Base-by-base conservation (phyloP, 768 basidiomycete genomes). In the Boletellus sp. region DNA sequence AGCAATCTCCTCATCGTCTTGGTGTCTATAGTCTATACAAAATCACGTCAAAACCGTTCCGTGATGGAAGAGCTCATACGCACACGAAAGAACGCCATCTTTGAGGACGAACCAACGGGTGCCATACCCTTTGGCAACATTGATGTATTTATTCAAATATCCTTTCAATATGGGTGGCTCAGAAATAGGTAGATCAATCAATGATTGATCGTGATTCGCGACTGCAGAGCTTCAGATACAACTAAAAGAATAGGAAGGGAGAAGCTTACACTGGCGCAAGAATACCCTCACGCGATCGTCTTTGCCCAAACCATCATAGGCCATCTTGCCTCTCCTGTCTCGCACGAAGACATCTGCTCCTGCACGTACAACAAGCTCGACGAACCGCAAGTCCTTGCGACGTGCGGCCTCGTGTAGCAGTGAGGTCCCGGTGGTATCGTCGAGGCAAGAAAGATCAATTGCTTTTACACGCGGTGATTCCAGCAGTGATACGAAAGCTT, bases 91-190 rank as follows among this genome's bases (percentile, higher is more conserved):
- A 22, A 88, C 74, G 0, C 92, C 94, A 47, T 86, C 80, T 60
- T 89, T 85, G 17, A 96, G 77, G 0, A 95, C 90, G 61, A 97
- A 95, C 92, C 93, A 96, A 1, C 94, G 76, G 0, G 88, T 87
- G 51, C 83, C 84, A 64, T 93, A 95, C 0, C 94, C 94, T 57
- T 83, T 85, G 0, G 91, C 90, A 34, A 96, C 89, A 58, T 96
- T 97, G 1, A 87, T 84, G 63, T 94, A 96, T 66, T 97, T 97
- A 67, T 89, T 91, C 17, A 92, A 72, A 61, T 91, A 91, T 0
- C 90, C 91, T 54, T 80, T 83, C 48, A 90, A 67, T 3, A 74
- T 66, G 0, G 86, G 83, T 2, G 85, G 80, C 42, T 83, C 80
- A 1, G 73, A 71, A 7, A 67, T 56, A 1, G 76, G 69, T 8